Conservation (phyloP, 306 rosid species). For the Prinsepia uniflora region DNA sequence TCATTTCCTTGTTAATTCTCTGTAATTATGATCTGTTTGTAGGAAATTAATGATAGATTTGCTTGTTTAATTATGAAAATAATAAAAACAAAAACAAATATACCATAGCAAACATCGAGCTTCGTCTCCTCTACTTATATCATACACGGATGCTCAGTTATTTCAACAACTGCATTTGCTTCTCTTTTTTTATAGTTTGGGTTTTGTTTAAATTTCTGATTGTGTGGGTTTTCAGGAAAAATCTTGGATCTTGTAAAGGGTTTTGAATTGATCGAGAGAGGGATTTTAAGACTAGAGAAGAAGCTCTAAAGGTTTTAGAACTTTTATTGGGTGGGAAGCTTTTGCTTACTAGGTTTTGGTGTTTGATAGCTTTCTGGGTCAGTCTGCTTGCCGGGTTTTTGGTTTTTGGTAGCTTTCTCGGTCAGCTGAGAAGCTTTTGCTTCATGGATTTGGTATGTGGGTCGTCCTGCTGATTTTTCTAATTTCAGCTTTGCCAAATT, state of each 20-base stretch:
- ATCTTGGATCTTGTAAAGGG: constrained; percentile 42
- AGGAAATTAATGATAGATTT: constrained; percentile 37
- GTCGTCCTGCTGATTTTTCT: too few relatives aligned
- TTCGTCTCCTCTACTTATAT: constrained; percentile 27
- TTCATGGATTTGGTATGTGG: constrained; percentile 15
- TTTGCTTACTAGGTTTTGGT: constrained; percentile 30
- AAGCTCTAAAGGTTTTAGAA: constrained; percentile 36
- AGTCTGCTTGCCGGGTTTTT: constrained; percentile 33
- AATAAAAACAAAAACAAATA: constrained; percentile 1
- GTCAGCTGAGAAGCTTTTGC: constrained; percentile 36
- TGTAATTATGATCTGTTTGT: constrained; percentile 22
- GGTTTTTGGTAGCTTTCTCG: constrained; percentile 30
- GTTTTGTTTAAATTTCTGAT: constrained; percentile 13
- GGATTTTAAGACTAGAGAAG: constrained; percentile 39
- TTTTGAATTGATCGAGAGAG: constrained; percentile 40
- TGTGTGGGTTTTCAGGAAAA: constrained; percentile 27
- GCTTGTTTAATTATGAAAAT: constrained; percentile 19
- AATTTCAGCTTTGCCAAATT: too few relatives aligned
- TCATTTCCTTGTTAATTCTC: not conserved
- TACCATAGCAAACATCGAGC: constrained; percentile 32
- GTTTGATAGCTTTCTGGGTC: constrained; percentile 32
- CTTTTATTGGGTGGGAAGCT: constrained; percentile 32
- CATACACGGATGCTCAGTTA: constrained; percentile 38
- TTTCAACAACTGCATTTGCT: constrained; percentile 10
- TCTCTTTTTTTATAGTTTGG: not conserved